phyloP scores from a whole-genome alignment of 805 yeast genomes.

The Cyberlindnera maclurae region DNA sequence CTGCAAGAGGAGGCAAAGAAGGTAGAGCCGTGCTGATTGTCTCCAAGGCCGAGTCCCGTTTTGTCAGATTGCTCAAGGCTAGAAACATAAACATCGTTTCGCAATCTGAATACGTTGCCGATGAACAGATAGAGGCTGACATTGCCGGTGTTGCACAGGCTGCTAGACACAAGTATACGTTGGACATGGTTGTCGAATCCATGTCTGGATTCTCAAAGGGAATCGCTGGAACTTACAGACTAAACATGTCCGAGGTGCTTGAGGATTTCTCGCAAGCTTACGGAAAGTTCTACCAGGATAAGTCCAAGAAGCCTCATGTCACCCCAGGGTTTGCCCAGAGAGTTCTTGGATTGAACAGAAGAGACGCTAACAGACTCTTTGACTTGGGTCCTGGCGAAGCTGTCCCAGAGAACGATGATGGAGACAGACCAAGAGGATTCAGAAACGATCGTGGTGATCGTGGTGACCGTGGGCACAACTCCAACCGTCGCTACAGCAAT shows the following conservation, averaged over 20 bases:
- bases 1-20: slow-evolving; percentile 82
- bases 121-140: slow-evolving; percentile 28
- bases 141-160: slow-evolving; percentile 22
- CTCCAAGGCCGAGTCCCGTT: slow-evolving; percentile 50
- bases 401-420: slow-evolving; percentile 1
- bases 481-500: slow-evolving; percentile 1
- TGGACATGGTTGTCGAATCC: slow-evolving; percentile 27
- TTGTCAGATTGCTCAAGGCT: slow-evolving; percentile 40
- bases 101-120: slow-evolving; percentile 31
- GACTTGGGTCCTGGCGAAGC: slow-evolving; percentile 9
- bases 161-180: slow-evolving; percentile 23
- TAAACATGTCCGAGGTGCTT: slow-evolving; percentile 26
- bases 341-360: slow-evolving; percentile 18
- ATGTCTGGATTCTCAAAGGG: slow-evolving; percentile 32
- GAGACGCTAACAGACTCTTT: slow-evolving; percentile 16
- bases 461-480: not conserved
- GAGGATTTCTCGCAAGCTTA: slow-evolving; percentile 27
- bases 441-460: slow-evolving; percentile 4
- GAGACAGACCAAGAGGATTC: slow-evolving; percentile 1
- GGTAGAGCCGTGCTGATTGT: slow-evolving; percentile 66
- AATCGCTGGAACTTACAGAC: slow-evolving; percentile 25
- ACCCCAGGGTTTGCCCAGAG: slow-evolving; percentile 15
- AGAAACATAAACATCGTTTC: slow-evolving; percentile 51
- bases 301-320: slow-evolving; percentile 16
- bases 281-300: slow-evolving; percentile 20